A percentile compares a stretch with the other conserved stretches of the same genome.
phyloP scores from a whole-genome alignment of 352 stramenopile species.

The Pythium volutum region DNA sequence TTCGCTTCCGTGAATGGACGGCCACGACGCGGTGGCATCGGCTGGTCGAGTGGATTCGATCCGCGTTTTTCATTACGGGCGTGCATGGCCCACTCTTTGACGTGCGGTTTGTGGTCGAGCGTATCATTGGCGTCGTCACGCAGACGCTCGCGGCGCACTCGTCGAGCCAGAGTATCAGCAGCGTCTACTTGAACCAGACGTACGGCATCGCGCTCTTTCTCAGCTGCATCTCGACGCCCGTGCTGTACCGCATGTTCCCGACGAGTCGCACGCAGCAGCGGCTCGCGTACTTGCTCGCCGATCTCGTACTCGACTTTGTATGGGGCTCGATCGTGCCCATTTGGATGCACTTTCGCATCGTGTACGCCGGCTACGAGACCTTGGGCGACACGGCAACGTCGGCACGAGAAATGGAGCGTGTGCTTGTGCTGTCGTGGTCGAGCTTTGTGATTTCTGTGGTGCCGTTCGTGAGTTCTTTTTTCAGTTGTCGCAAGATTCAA shows the following conservation, averaged over 20 bases:
- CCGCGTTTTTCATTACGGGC: background rate
- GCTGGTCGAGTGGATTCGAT: background rate
- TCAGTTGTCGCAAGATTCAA: background rate
- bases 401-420: background rate
- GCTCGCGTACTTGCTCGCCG: slow-evolving; percentile 5
- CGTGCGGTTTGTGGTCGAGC: background rate
- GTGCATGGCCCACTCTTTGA: slow-evolving; percentile 1
- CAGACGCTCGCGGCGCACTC: slow-evolving; percentile 3
- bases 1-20: background rate
- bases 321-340: slow-evolving; percentile 24
- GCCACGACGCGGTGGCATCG: background rate
- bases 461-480: background rate
- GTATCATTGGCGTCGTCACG: background rate
- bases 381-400: background rate
- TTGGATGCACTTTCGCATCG: slow-evolving; percentile 21
- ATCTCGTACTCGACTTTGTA: slow-evolving; percentile 21
- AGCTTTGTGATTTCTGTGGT: background rate
- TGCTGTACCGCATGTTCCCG: background rate
- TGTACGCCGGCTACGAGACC: background rate
- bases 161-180: slow-evolving; percentile 6
- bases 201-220: slow-evolving; percentile 21
- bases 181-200: background rate
- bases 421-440: background rate
- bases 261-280: background rate
- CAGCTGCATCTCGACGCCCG: background rate